Evolutionary conservation across 1,284 basidiomycete genomes (phyloP), one percentile per base, ranked within the genome.

Genomic region (Boletellus dicymbophilus): DNA sequence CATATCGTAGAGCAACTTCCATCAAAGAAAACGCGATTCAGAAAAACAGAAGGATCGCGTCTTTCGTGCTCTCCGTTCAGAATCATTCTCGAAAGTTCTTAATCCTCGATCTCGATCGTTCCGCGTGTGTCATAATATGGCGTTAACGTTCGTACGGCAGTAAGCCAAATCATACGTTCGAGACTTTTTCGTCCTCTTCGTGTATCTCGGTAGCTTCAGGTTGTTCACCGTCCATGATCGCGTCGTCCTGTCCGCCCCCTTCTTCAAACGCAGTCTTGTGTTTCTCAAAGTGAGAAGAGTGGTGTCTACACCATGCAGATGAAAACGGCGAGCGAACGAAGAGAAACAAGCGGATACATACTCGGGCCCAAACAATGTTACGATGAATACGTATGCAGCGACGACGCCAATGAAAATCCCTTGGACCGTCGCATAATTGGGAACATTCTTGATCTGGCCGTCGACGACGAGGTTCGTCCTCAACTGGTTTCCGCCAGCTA

Each of bases 361-460:
- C 85, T 90, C 88, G 6, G 88, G 88, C 6, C 88, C 88, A 51
- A 90, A 69, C 53, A 87, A 73, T 2, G 84, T 87, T 55, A 89
- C 73, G 52, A 90, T 25, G 22, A 91, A 53, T n/a, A 88, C 77
- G 54, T 85, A 91, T 1, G 80, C 84, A 7, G 84, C 75, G n/a
- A 90, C 80, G 28, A 77, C 72, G 25, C 87, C 95, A 49, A 98
- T 87, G 34, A 96, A 75, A 65, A 97, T 94, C 20, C 88, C 94
- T 71, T 92, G 89, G 21, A 95, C 80, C 2, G 76, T 88, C 6
- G 89, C 95, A 65, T 95, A 97, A 67, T 96, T 85, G 1, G 88
- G 77, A 4, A 88, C 85, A 36, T 64, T 65, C 25, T 58, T 69
- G 6, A 63, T 45, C 22, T 63, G 54, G 4, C 85, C 85, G 30